Base-by-base conservation (phyloP, 441 rosid species). In the Gossypium laxum region DNA sequence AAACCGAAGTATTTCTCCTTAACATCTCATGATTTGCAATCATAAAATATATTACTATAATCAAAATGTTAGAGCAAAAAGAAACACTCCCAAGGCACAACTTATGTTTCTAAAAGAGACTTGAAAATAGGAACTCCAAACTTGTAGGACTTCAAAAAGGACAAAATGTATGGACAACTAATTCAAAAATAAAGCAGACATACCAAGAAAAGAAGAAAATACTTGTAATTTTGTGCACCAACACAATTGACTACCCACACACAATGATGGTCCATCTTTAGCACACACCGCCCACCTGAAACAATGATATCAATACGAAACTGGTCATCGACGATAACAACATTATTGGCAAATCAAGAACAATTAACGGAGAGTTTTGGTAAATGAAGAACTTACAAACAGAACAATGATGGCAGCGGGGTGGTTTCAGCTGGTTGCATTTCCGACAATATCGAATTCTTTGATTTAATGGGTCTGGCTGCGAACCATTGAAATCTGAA, bases 161-260 rank as follows among this genome's bases (percentile, higher is more conserved):
- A 57, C 34, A 56, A 63, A 30, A 5, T 3, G 10, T 4, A 0
- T 22, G 0, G 51, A 50, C 34, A 60, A 32, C 47, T 22, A 21
- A 24, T 43, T 26, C 18, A 26, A 8, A 11, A 41, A 43, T 22
- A 77, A 73, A 74, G 71, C 56, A 63, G 62, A 75, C 89, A 70
- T 82, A 89, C 97, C 93, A 91, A 77, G 79, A 91, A 91, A 62
- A 91, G 91, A 78, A 91, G 91, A 69, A 91, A 91, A 68, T 86
- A 91, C 83, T 91, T 91, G 72, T 91, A 91, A 76, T 91, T 91
- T 60, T 85, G 79, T 5, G 92, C 97, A 28, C 97, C 97, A 30
- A 91, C 97, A 67, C 97, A 91, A 75, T 88, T 89, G 65, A 91
- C 97, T 81, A 91, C 97, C 97, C 97, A 91, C 38, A 91, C 95